phyloP scores from a whole-genome alignment of 225 moss, liverwort and hornwort species.

The Thuidium tamariscinum region DNA sequence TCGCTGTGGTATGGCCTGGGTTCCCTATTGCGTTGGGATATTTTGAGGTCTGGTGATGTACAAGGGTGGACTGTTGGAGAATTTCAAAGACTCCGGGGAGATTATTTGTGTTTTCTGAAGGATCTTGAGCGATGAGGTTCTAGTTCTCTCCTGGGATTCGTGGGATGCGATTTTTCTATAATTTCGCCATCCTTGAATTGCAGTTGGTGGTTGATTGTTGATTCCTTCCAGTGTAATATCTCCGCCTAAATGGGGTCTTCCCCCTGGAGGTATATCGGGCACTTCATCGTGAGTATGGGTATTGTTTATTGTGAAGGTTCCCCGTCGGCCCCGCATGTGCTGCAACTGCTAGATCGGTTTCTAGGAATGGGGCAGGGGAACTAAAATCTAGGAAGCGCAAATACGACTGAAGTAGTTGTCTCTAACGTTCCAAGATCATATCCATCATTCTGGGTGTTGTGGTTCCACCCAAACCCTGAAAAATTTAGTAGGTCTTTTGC shows the following conservation, averaged over 20 bases:
- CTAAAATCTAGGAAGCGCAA: neutral
- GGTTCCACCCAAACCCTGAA: neutral
- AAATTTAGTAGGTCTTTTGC: neutral
- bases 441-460: neutral
- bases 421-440: neutral
- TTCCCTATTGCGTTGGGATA: neutral
- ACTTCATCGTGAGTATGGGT: constrained; percentile 25
- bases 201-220: neutral
- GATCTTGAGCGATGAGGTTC: neutral
- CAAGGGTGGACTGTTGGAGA: neutral
- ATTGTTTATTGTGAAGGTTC: constrained; percentile 1
- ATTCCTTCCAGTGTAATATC: constrained; percentile 20
- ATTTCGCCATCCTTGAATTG: constrained; percentile 23
- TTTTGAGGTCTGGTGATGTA: neutral
- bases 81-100: neutral
- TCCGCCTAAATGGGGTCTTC: constrained; percentile 18
- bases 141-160: neutral
- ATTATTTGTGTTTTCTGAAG: neutral
- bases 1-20: neutral
- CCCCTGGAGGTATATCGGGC: constrained; percentile 11
- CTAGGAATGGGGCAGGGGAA: neutral
- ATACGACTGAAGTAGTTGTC: neutral
- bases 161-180: neutral
- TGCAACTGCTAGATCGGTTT: neutral
- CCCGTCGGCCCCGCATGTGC: neutral